A percentile compares a stretch with the other conserved stretches of the same genome.
These are phyloP conservation scores for Chlorella sp. DNA, from an alignment of 139 green algal species.

Conservation along the genomic window DNA sequence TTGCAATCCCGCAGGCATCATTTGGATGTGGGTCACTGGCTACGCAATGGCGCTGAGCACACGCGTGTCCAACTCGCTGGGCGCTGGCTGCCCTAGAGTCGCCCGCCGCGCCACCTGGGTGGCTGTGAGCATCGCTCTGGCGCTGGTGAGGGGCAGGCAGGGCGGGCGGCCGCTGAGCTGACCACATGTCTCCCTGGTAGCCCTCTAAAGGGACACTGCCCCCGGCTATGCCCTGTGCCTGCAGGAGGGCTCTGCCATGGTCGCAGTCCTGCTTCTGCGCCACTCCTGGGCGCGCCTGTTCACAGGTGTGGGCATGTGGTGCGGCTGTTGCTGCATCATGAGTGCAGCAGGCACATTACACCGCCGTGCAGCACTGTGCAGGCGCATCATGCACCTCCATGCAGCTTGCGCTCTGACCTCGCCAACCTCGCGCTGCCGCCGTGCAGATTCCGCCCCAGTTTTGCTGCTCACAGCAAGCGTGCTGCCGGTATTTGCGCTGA, in stretches of 20 bases:
- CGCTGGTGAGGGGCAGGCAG: too few species aligned
- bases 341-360: too few species aligned
- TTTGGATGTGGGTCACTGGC: slow-evolving; percentile 21
- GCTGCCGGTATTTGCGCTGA: slow-evolving; percentile 45
- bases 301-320: slow-evolving; percentile 3
- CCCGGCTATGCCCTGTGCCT: too few species aligned
- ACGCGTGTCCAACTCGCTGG: slow-evolving; percentile 27
- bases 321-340: too few species aligned
- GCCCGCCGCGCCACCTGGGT: slow-evolving; percentile 20
- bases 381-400: too few species aligned
- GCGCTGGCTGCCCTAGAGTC: background rate
- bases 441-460: background rate
- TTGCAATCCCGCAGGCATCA: background rate
- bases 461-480: slow-evolving; percentile 14
- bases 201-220: too few species aligned
- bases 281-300: slow-evolving; percentile 45
- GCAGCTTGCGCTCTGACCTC: too few species aligned
- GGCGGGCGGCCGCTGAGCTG: too few species aligned
- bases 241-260: too few species aligned
- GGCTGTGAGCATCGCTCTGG: background rate
- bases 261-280: background rate
- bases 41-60: background rate
- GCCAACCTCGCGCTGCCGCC: too few species aligned
- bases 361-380: too few species aligned
- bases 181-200: too few species aligned